Evolutionary conservation across 805 yeast genomes (phyloP).

Genomic region (Kregervanrija pseudodelftensis): DNA sequence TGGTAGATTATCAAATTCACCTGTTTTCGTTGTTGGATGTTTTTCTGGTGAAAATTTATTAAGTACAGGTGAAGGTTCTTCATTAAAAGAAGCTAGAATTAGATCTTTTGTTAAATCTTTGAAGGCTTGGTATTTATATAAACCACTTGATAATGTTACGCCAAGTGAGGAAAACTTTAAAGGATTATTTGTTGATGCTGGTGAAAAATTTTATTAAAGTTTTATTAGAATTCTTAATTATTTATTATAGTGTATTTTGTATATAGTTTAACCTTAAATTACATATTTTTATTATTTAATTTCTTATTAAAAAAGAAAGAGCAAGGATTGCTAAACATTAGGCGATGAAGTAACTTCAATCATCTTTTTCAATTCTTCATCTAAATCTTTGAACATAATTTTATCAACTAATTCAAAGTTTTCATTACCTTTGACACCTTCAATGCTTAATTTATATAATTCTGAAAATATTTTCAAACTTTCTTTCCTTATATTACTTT

Average conservation of each 20-base stretch:
- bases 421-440: constrained; percentile 1
- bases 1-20: constrained; percentile 78
- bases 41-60: constrained; percentile 76
- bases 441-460: constrained; percentile 3
- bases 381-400: constrained; percentile 5
- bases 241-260: constrained; percentile 1
- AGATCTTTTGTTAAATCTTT: constrained; percentile 88
- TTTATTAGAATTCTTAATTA: background rate
- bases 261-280: background rate
- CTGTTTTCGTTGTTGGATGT: constrained; percentile 87
- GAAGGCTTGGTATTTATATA: constrained; percentile 86
- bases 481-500: constrained; percentile 7
- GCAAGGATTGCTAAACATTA: too few species aligned
- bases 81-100: constrained; percentile 84
- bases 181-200: constrained; percentile 30
- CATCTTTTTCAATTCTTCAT: background rate
- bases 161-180: constrained; percentile 51
- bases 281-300: too few species aligned
- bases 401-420: constrained; percentile 10
- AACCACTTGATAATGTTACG: constrained; percentile 56
- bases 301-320: too few species aligned
- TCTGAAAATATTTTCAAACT: constrained; percentile 5
- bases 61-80: constrained; percentile 93
- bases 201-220: constrained; percentile 28
- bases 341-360: too few species aligned